phyloP scores from a whole-genome alignment of 306 rosid species.

The Vachellia pachyceras region DNA sequence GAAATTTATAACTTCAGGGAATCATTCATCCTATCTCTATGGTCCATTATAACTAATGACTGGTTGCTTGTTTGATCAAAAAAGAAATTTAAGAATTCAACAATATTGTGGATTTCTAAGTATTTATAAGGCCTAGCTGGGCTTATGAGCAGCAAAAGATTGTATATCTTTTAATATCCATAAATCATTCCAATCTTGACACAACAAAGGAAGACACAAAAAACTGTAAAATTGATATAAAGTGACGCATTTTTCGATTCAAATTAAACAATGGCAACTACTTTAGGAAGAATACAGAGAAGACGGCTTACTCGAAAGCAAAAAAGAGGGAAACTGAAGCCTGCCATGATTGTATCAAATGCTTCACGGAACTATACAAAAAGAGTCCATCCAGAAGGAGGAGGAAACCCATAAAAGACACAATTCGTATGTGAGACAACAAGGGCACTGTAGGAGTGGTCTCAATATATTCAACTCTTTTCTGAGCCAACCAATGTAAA shows the following conservation, averaged over 20 bases:
- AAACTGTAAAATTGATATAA: neutral
- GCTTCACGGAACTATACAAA: constrained; percentile 69
- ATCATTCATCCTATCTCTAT: neutral
- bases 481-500: constrained; percentile 97
- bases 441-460: constrained; percentile 88
- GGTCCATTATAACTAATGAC: neutral
- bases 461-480: constrained; percentile 97
- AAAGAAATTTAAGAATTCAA: constrained; percentile 10
- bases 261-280: neutral
- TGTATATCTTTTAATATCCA: neutral
- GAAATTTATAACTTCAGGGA: neutral
- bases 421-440: constrained; percentile 86
- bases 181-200: neutral
- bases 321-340: constrained; percentile 96
- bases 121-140: constrained; percentile 26
- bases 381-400: constrained; percentile 78
- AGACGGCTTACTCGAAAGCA: constrained; percentile 85
- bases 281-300: constrained; percentile 27
- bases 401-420: constrained; percentile 92
- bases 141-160: neutral
- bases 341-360: constrained; percentile 67
- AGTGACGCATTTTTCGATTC: neutral
- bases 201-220: neutral
- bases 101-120: constrained; percentile 32
- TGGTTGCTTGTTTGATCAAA: neutral